Base-by-base conservation (phyloP, 1,284 basidiomycete species). In the Irpex sp. region DNA sequence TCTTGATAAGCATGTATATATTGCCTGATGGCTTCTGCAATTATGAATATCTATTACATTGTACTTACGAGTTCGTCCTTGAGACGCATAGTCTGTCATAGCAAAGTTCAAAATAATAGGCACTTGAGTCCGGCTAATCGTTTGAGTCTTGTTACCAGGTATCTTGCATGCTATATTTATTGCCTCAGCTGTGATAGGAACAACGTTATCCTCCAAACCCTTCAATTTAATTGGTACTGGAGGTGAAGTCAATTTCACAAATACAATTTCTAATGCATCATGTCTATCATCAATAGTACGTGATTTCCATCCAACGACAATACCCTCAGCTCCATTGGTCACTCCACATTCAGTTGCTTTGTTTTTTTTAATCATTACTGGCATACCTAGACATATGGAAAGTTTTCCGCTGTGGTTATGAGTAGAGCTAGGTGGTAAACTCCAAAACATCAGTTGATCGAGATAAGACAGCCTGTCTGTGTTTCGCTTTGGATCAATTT, bases 251-350 rank as follows among this genome's bases (percentile, higher is more conserved):
- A 82, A 62, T 54, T 72, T 62, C 0, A 81, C 76, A 73, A 79
- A 80, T 0, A 81, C 38, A 2, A 70, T 74, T 0, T 77, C 71
- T 4, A 80, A 59, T 0, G 68, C 26, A 21, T 48, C 49, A 62
- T 70, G 67, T 44, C 68, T 51, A 11, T 66, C 65, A 26, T 48
- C 38, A 13, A 60, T 48, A 4, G 37, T 13, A 2, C 57, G 38
- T 17, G 60, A 19, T 26, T 73, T 62, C 78, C 79, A 81, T 2
- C 68, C 73, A 47, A 70, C 65, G 0, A 80, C 74, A 40, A 63
- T 66, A 1, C 62, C 79, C 62, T 79, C 76, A 63, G 78, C 78
- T 3, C 79, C 79, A 64, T 79, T 80, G 11, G 77, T 80, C 5
- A 78, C 76, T 57, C 75, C 73, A 4, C 74, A 61, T 57, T 79